These are phyloP conservation scores for Prunus yedoensis DNA, from an alignment of 331 rosid species.

Conservation along the genomic window DNA sequence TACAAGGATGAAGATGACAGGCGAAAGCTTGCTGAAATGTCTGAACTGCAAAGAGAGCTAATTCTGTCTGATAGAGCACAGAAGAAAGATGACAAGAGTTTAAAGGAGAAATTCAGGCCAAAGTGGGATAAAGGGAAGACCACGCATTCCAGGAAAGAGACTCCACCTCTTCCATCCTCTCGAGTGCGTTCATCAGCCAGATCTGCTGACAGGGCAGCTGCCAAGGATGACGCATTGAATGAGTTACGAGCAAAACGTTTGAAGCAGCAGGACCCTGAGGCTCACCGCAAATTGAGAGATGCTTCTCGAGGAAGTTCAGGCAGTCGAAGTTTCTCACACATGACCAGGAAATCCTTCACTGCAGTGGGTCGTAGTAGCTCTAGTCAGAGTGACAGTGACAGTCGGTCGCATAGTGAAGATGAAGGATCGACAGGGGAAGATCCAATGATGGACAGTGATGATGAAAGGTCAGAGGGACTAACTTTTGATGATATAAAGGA, in stretches of 20 bases:
- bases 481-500: slow-evolving; percentile 80
- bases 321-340: slow-evolving; percentile 44
- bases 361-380: slow-evolving; percentile 67
- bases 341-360: slow-evolving; percentile 49
- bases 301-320: slow-evolving; percentile 57
- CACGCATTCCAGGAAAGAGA: slow-evolving; percentile 45
- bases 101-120: slow-evolving; percentile 68
- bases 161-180: slow-evolving; percentile 65
- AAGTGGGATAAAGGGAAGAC: slow-evolving; percentile 72
- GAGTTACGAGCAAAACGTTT: slow-evolving; percentile 88
- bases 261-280: slow-evolving; percentile 89
- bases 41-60: slow-evolving; percentile 96
- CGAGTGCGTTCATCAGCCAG: slow-evolving; percentile 77
- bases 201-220: slow-evolving; percentile 79
- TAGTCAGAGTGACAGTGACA: slow-evolving; percentile 85
- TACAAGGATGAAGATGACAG: slow-evolving; percentile 81
- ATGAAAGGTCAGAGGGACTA: slow-evolving; percentile 62
- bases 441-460: slow-evolving; percentile 77
- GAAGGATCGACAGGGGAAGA: slow-evolving; percentile 69
- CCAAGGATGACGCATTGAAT: slow-evolving; percentile 89
- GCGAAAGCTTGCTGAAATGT: slow-evolving; percentile 83
- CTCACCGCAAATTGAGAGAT: slow-evolving; percentile 55
- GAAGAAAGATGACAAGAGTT: slow-evolving; percentile 74
- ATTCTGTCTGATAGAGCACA: slow-evolving; percentile 83
- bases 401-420: slow-evolving; percentile 72